Percentiles rank a stretch among this genome's conserved stretches.
These are phyloP conservation scores for Cladorrhinum samala DNA, from an alignment of 495 filamentous ascomycete species.

Conservation along the genomic window DNA sequence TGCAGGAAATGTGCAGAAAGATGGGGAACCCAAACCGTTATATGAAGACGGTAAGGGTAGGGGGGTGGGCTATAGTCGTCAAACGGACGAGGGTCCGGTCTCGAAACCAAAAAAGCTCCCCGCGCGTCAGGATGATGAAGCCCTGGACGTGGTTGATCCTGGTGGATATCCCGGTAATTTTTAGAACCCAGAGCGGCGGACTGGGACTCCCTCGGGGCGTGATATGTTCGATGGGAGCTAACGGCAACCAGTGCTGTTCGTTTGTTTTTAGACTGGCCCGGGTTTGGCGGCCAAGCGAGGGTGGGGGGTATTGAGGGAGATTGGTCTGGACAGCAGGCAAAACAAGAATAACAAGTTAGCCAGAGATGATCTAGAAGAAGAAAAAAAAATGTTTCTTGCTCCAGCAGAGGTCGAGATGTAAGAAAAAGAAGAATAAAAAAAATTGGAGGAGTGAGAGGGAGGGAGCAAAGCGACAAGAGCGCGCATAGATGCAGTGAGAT, in stretches of 20 bases:
- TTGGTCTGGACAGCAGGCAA: slow-evolving; percentile 6
- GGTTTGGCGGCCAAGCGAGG: slow-evolving; percentile 18
- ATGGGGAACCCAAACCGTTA: slow-evolving; percentile 31
- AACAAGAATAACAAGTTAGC: slow-evolving; percentile 7
- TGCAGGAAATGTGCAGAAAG: slow-evolving; percentile 22
- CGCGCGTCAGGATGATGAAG: slow-evolving; percentile 15
- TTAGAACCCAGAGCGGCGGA: slow-evolving; percentile 24
- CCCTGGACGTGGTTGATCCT: too few relatives aligned
- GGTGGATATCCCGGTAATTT: slow-evolving; percentile 21
- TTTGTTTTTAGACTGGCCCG: slow-evolving; percentile 15
- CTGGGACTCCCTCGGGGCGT: slow-evolving; percentile 16
- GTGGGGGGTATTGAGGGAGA: slow-evolving; percentile 9
- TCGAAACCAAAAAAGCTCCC: slow-evolving; percentile 17
- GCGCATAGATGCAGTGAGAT: slow-evolving; percentile 5
- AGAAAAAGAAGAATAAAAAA: background rate
- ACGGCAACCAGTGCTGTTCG: slow-evolving; percentile 17
- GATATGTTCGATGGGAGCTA: slow-evolving; percentile 4
- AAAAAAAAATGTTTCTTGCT: background rate
- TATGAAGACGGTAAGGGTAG: slow-evolving; percentile 33
- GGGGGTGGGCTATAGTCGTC: slow-evolving; percentile 12
- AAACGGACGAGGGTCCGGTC: slow-evolving; percentile 11
- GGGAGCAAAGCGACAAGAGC: slow-evolving; percentile 2
- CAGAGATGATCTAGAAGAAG: background rate
- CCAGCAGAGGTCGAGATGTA: background rate
- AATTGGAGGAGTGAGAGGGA: background rate